A percentile compares a stretch with the other conserved stretches of the same genome.
phyloP scores from a whole-genome alignment of 441 rosid species.

The Eutrema salsugineum region DNA sequence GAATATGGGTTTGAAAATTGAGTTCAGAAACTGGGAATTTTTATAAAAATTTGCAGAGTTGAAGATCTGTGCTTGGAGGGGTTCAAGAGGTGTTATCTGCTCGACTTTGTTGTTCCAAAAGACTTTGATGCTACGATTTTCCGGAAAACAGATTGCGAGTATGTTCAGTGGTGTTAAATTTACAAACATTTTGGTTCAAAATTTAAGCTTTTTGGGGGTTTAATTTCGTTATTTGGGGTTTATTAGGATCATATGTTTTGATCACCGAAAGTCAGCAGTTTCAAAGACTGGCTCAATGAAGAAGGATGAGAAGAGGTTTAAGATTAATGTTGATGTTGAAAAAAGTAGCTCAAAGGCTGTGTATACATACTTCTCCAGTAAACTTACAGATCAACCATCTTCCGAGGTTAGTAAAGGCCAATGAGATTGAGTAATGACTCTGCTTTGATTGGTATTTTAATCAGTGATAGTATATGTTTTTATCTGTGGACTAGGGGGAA shows the following conservation, averaged over 20 bases:
- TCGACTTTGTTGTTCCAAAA: slow-evolving; percentile 59
- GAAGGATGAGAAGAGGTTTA: slow-evolving; percentile 34
- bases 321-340: slow-evolving; percentile 44
- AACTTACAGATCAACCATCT: slow-evolving; percentile 37
- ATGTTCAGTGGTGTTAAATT: slow-evolving; percentile 21
- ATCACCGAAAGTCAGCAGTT: slow-evolving; percentile 60
- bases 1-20: neutral
- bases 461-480: neutral
- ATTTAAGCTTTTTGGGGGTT: neutral
- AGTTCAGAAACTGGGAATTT: neutral
- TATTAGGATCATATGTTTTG: slow-evolving; percentile 70
- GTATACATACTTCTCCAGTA: slow-evolving; percentile 53
- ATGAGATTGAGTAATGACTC: neutral
- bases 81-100: slow-evolving; percentile 65
- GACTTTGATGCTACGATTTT: slow-evolving; percentile 43
- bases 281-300: slow-evolving; percentile 21
- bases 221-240: neutral
- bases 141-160: slow-evolving; percentile 49
- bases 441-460: neutral
- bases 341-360: slow-evolving; percentile 69
- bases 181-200: neutral
- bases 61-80: slow-evolving; percentile 57
- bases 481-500: slow-evolving; percentile 30
- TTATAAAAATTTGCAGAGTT: slow-evolving; percentile 35
- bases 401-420: slow-evolving; percentile 41